phyloP scores from a whole-genome alignment of 306 rosid genomes.

The Sicyos edulis region DNA sequence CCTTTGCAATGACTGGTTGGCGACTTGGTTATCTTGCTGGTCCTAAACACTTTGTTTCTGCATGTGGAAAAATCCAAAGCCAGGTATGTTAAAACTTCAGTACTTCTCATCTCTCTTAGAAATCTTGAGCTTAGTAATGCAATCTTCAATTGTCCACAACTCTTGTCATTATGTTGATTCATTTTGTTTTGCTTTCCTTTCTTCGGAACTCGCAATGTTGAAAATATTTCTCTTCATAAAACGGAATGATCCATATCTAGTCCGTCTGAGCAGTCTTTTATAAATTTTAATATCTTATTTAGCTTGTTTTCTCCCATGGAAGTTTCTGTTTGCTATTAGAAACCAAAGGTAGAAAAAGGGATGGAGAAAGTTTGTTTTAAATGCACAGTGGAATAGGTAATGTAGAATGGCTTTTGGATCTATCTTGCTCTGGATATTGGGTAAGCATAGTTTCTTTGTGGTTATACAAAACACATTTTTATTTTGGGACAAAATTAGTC shows the following conservation, averaged over 20 bases:
- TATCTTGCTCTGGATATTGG: background rate
- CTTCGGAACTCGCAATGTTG: background rate
- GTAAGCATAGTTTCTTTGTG: background rate
- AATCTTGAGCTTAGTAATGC: background rate
- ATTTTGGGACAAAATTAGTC: too few relatives aligned
- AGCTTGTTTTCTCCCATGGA: background rate
- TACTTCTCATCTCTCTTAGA: background rate
- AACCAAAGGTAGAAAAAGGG: background rate
- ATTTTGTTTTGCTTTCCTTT: background rate
- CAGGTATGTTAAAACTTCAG: conserved; percentile 50
- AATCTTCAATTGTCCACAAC: background rate
- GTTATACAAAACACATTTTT: background rate
- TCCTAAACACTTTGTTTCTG: conserved; percentile 80
- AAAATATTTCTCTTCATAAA: background rate
- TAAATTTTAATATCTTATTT: background rate
- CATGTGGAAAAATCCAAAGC: conserved; percentile 85
- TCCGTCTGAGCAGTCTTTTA: background rate
- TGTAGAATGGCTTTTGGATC: background rate
- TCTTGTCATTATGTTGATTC: background rate
- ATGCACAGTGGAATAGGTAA: background rate
- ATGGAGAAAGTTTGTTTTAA: background rate
- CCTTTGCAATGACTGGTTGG: conserved; percentile 99
- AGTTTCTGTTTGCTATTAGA: background rate
- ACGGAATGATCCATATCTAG: background rate
- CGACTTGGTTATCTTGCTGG: conserved; percentile 94